A percentile compares a stretch with the other conserved stretches of the same genome.
These are phyloP conservation scores for Craspedostauros australis DNA, from an alignment of 108 stramenopile genomes.

Conservation along the genomic window DNA sequence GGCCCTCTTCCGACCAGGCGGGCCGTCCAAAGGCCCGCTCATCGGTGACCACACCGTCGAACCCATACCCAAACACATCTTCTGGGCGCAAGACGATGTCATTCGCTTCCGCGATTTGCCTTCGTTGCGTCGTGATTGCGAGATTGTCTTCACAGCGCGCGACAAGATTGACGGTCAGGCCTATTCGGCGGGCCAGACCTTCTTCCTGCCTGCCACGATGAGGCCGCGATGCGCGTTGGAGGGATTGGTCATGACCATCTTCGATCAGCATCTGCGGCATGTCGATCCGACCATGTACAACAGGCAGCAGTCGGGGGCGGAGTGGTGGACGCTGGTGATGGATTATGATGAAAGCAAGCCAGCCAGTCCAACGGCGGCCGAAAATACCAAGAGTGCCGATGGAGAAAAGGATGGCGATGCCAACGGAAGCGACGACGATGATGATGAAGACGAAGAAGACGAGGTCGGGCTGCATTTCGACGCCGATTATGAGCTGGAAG, in stretches of 20 bases:
- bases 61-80: conserved; percentile 54
- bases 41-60: conserved; percentile 44
- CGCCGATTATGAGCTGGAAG: conserved; percentile 87
- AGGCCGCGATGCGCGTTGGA: conserved; percentile 82
- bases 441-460: conserved; percentile 45
- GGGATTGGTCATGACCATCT: conserved; percentile 62
- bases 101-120: conserved; percentile 26
- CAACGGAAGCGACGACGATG: conserved; percentile 11
- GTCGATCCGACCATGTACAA: conserved; percentile 48
- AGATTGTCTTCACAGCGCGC: conserved; percentile 69
- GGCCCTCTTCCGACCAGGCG: conserved; percentile 23
- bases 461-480: conserved; percentile 90
- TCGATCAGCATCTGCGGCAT: conserved; percentile 58
- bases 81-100: conserved; percentile 50
- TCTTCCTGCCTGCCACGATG: conserved; percentile 75
- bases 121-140: conserved; percentile 51
- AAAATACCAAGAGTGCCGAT: conserved; percentile 2
- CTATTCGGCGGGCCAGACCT: conserved; percentile 76
- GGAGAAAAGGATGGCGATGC: conserved; percentile 5
- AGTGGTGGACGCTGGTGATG: conserved; percentile 91
- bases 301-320: conserved; percentile 72
- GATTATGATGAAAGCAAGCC: conserved; percentile 23
- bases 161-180: conserved; percentile 58
- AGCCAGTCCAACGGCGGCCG: neutral
- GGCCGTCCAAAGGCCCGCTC: conserved; percentile 11